Conservation (phyloP, 192 early-diverging fungal species). For the Ambispora gerdemannii region DNA sequence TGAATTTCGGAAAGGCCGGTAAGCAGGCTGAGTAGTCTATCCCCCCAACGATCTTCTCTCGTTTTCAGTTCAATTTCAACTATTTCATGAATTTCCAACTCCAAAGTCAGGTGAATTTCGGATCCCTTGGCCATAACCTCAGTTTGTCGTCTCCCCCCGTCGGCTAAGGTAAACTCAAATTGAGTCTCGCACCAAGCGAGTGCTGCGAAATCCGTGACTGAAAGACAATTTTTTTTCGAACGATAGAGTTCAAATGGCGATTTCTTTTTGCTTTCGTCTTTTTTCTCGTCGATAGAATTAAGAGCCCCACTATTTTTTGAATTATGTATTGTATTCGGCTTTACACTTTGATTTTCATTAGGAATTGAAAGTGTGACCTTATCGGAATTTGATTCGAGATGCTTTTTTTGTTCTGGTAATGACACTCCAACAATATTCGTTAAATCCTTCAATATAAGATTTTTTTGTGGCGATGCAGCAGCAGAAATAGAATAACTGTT, state of each 20-base stretch:
- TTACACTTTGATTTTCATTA: too few species aligned
- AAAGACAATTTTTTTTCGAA: constrained; percentile 5
- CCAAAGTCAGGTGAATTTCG: constrained; percentile 8
- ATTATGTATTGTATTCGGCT: too few species aligned
- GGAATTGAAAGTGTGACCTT: too few species aligned
- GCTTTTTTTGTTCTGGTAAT: too few species aligned
- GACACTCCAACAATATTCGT: too few species aligned
- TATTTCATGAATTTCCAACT: constrained; percentile 16
- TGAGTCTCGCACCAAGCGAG: constrained; percentile 23
- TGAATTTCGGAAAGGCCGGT: neutral
- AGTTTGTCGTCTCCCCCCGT: constrained; percentile 10
- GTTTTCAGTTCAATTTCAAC: neutral
- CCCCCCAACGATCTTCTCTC: constrained; percentile 18
- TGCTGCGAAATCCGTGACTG: constrained; percentile 16
- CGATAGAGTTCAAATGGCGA: constrained; percentile 14
- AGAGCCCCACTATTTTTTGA: too few species aligned
- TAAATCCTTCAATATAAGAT: too few species aligned
- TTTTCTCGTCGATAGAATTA: too few species aligned
- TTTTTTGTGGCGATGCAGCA: too few species aligned
- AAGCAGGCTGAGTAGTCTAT: neutral
- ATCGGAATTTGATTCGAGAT: too few species aligned
- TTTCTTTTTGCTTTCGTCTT: too few species aligned
- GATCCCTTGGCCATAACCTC: neutral
- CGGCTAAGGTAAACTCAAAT: neutral
- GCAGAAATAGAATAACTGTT: too few species aligned